phyloP scores from a whole-genome alignment of 768 basidiomycete genomes.

The Rossbeevera mucosa region DNA sequence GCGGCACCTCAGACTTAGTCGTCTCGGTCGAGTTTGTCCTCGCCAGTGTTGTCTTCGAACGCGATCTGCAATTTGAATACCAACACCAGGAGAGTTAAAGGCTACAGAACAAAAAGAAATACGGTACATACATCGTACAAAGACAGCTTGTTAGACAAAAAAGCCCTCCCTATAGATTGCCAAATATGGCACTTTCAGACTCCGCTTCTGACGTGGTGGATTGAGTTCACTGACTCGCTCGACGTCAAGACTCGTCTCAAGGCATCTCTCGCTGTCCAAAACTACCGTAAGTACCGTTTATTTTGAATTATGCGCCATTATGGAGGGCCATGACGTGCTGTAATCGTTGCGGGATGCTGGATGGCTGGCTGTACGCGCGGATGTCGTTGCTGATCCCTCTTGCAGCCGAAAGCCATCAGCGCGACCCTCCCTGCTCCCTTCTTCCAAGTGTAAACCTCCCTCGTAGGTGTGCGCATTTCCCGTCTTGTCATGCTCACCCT shows the following conservation, averaged over 20 bases:
- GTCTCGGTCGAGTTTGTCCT: too few relatives aligned
- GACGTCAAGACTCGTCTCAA: conserved; percentile 36
- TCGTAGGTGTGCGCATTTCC: neutral
- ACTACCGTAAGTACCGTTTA: conserved; percentile 19
- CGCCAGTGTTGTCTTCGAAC: too few relatives aligned
- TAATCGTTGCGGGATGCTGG: conserved; percentile 25
- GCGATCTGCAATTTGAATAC: too few relatives aligned
- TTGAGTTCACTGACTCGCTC: conserved; percentile 29
- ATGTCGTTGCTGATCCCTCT: conserved; percentile 28
- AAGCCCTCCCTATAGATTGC: too few relatives aligned
- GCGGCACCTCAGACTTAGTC: too few relatives aligned
- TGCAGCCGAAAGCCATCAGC: conserved; percentile 30
- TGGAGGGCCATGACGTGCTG: conserved; percentile 3
- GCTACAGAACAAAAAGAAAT: too few relatives aligned
- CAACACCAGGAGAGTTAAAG: too few relatives aligned
- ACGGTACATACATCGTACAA: too few relatives aligned
- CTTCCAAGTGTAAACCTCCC: neutral
- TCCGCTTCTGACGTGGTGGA: conserved; percentile 17
- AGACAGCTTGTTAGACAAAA: too few relatives aligned
- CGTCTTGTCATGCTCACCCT: neutral
- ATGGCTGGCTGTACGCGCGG: conserved; percentile 25
- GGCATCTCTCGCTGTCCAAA: conserved; percentile 20
- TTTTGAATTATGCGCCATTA: neutral
- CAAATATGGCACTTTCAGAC: conserved; percentile 16
- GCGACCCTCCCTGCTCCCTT: conserved; percentile 16